Evolutionary conservation across 2,329 filamentous ascomycete species (phyloP), one percentile per base, ranked within the genome.

Genomic region (Colletotrichum costaricense): DNA sequence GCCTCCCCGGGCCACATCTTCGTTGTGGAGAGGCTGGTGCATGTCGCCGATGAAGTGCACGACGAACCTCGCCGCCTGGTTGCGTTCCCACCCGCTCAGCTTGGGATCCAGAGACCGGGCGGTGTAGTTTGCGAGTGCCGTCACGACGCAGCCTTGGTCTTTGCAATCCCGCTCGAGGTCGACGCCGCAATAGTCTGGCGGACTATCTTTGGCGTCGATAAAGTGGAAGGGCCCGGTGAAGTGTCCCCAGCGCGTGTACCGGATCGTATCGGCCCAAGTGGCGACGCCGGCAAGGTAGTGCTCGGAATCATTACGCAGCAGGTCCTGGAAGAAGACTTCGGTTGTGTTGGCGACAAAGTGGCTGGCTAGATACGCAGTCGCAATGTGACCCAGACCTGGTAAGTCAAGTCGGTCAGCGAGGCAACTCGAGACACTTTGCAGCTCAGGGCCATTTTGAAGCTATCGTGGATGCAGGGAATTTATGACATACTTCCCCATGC

Each of bases 11-110:
- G 87, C 85, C 7, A 92, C 88, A 68, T 92, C 86, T 81, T 93
- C 91, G 67, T 88, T 89, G 80, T 93, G 91, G 70, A 93, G 84
- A 35, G 91, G 91, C 82, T 93, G 90, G 80, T 93, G 91, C 73
- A 93, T 89, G 80, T 94, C 93, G 67, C 91, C 91, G 67, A 94
- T 82, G 78, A 94, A 94, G 81, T 94, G 90, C 54, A 92, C 81
- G 70, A 92, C 85, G 79, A 93, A 93, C 83, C 92, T 92, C 78
- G 90, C 89, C 2, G 91, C 91, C 81, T 92, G 88, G 63, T 84
- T 85, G 62, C 88, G 86, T 74, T 86, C 84, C 80, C 82, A 86
- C 2, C 80, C 77, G 35, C 80, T 81, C 62, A 92, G 78, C 6
- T 76, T 67, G 8, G 82, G 74, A 76, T 91, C 87, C 42, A 89